These are phyloP conservation scores for Silene conica DNA, from an alignment of 148 eudicot species.

Conservation along the genomic window DNA sequence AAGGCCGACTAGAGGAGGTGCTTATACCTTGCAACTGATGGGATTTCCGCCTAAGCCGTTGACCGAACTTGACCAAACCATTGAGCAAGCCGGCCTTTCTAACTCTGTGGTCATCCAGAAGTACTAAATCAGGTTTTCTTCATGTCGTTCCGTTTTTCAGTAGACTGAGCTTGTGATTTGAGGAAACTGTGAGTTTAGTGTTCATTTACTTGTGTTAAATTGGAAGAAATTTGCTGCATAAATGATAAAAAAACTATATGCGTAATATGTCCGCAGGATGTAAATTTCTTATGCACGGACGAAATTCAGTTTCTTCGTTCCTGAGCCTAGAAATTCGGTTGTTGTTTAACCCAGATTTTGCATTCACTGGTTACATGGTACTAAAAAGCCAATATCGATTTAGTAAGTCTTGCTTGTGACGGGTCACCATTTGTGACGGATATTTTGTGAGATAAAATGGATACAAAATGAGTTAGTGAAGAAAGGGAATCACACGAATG, in stretches of 20 bases:
- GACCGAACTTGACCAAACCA: conserved; percentile 60
- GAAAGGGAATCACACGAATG: too few relatives aligned
- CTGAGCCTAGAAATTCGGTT: neutral
- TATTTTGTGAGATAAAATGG: too few relatives aligned
- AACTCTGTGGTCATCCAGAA: conserved; percentile 85
- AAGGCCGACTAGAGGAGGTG: conserved; percentile 53
- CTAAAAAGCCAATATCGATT: neutral
- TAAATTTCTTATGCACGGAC: neutral
- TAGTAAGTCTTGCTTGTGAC: too few relatives aligned
- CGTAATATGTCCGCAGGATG: neutral
- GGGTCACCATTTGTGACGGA: too few relatives aligned
- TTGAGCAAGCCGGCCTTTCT: conserved; percentile 74
- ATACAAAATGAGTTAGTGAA: too few relatives aligned
- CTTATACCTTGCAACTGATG: conserved; percentile 59
- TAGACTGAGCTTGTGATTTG: too few relatives aligned
- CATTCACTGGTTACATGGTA: neutral
- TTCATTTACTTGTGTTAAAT: neutral
- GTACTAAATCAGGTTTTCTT: conserved; percentile 22
- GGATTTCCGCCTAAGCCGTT: conserved; percentile 88
- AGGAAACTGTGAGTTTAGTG: neutral
- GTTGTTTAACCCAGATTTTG: neutral
- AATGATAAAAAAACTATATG: neutral
- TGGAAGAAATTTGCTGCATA: neutral
- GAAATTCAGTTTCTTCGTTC: neutral
- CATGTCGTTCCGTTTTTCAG: too few relatives aligned